phyloP scores from a whole-genome alignment of 768 basidiomycete species.

The Coprinellus aureogranulatus region DNA sequence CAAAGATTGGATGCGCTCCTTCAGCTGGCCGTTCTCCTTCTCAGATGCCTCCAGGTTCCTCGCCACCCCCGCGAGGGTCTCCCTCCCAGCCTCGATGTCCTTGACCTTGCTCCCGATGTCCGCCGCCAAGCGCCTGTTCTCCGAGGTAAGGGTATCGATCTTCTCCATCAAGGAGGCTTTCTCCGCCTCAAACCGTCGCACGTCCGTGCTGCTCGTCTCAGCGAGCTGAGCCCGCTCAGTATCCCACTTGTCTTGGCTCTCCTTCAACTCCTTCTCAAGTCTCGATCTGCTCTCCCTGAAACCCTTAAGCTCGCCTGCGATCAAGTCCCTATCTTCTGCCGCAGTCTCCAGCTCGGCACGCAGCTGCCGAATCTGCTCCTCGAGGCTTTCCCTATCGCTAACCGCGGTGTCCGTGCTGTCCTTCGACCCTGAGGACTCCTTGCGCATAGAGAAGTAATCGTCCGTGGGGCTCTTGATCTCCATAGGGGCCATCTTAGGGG shows the following conservation, averaged over 20 bases:
- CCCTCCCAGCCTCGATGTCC: not conserved
- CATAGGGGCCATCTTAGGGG: slow-evolving; percentile 1
- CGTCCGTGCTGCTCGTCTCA: not conserved
- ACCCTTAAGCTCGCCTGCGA: not conserved
- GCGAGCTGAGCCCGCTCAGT: not conserved
- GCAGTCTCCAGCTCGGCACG: not conserved
- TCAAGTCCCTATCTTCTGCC: not conserved
- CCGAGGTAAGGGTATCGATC: not conserved
- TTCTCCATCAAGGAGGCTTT: not conserved
- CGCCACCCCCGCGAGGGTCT: not conserved
- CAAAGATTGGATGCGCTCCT: slow-evolving; percentile 1
- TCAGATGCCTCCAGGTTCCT: not conserved
- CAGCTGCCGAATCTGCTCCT: not conserved
- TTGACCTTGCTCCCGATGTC: not conserved
- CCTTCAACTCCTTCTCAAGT: slow-evolving; percentile 2
- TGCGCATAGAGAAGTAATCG: slow-evolving; percentile 2
- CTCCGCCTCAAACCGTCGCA: not conserved
- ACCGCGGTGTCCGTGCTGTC: not conserved
- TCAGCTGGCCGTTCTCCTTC: slow-evolving; percentile 4
- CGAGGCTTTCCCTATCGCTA: not conserved
- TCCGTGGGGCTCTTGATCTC: not conserved
- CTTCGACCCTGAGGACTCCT: not conserved
- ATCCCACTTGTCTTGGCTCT: not conserved
- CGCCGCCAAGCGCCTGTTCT: not conserved
- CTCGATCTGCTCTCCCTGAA: not conserved